Evolutionary conservation across 306 rosid genomes (phyloP).

Genomic region (Biancaea sappan): DNA sequence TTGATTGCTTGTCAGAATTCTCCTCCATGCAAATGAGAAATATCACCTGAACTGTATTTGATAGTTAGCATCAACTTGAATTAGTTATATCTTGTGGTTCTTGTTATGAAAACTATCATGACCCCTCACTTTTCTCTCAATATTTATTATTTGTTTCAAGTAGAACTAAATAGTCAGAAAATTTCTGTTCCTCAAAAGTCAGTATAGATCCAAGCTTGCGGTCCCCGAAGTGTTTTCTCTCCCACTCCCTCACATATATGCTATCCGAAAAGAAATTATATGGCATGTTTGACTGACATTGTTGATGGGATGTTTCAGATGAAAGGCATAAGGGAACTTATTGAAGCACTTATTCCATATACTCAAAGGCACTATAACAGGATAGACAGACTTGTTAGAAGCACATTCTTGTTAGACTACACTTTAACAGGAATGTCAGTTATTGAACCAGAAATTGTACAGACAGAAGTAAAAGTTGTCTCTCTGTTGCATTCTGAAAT

Average conservation of each 20-base stretch:
- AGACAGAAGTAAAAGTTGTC: constrained; percentile 28
- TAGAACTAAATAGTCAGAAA: not conserved
- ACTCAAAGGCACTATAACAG: constrained; percentile 88
- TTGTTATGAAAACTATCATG: not conserved
- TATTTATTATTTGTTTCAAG: not conserved
- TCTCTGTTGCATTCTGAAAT: constrained; percentile 37
- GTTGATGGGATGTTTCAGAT: constrained; percentile 53
- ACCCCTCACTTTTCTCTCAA: not conserved
- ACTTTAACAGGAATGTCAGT: constrained; percentile 85
- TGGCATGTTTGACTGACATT: not conserved
- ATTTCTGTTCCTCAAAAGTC: not conserved
- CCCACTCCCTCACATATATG: not conserved
- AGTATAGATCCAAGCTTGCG: not conserved
- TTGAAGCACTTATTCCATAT: constrained; percentile 82
- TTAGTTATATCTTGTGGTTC: not conserved
- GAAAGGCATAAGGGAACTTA: constrained; percentile 75
- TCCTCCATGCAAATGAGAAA: constrained; percentile 1
- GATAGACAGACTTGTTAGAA: constrained; percentile 86
- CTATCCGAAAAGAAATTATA: not conserved
- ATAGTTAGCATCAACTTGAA: not conserved
- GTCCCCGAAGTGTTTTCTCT: not conserved
- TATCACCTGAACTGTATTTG: not conserved
- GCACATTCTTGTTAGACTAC: constrained; percentile 75
- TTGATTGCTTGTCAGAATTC: constrained; percentile 21
- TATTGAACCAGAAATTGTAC: constrained; percentile 68